These are phyloP conservation scores for Clitopilus hobsonii DNA, from an alignment of 768 basidiomycete species.

Conservation along the genomic window DNA sequence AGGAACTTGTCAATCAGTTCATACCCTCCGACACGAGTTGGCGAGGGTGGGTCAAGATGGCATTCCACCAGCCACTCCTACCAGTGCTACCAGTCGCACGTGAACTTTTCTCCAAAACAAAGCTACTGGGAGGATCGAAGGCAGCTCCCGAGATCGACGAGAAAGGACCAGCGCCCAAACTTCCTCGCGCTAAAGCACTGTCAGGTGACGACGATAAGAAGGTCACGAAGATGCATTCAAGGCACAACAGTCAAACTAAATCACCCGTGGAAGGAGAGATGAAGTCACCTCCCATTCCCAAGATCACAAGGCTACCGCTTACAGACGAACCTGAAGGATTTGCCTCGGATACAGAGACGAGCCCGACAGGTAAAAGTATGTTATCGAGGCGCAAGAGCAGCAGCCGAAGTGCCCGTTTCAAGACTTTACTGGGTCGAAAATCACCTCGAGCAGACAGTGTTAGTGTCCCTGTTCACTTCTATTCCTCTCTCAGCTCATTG, in stretches of 20 bases:
- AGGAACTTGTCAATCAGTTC: slow-evolving; percentile 75
- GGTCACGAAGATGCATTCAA: slow-evolving; percentile 6
- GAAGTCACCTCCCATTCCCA: slow-evolving; percentile 13
- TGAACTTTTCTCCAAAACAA: slow-evolving; percentile 75
- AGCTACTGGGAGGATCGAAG: slow-evolving; percentile 52
- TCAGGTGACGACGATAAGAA: slow-evolving; percentile 12
- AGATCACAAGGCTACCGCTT: slow-evolving; percentile 25
- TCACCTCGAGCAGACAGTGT: slow-evolving; percentile 8
- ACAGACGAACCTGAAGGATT: slow-evolving; percentile 38
- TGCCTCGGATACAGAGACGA: slow-evolving; percentile 13
- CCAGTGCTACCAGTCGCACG: slow-evolving; percentile 77
- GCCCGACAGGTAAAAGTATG: slow-evolving; percentile 6
- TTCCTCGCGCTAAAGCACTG: slow-evolving; percentile 19
- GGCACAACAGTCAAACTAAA: slow-evolving; percentile 8
- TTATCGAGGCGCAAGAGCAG: slow-evolving; percentile 15
- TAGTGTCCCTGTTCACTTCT: neutral
- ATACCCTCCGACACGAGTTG: slow-evolving; percentile 74
- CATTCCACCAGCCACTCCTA: slow-evolving; percentile 73
- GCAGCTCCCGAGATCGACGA: slow-evolving; percentile 25
- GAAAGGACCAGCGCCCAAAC: slow-evolving; percentile 21
- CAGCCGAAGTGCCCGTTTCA: neutral
- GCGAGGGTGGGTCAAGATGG: slow-evolving; percentile 82
- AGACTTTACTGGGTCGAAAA: neutral
- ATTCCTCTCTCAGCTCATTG: neutral
- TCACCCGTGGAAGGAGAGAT: slow-evolving; percentile 21